Conservation (phyloP, 2,329 filamentous ascomycete genomes). For the Rutstroemia sp. region DNA sequence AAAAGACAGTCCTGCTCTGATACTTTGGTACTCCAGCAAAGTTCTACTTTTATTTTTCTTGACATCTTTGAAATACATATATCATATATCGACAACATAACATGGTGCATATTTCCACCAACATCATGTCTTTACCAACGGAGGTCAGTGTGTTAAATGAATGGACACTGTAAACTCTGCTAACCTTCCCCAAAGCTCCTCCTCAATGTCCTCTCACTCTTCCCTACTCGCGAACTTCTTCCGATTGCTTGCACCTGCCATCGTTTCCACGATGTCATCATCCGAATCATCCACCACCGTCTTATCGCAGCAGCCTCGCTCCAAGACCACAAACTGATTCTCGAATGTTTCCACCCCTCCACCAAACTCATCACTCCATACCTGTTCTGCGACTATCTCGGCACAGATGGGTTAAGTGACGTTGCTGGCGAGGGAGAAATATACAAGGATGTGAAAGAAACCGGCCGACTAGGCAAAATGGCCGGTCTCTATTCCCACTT, state of each 20-base stretch:
- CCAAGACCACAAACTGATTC: slow-evolving; percentile 56
- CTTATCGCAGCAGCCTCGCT: slow-evolving; percentile 51
- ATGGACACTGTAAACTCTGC: background rate
- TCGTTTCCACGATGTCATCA: slow-evolving; percentile 55
- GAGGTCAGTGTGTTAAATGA: slow-evolving; percentile 15
- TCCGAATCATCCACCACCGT: slow-evolving; percentile 57
- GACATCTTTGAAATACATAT: slow-evolving; percentile 1
- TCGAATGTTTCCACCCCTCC: slow-evolving; percentile 72
- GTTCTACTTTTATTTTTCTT: slow-evolving; percentile 14
- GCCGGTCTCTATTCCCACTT: slow-evolving; percentile 62
- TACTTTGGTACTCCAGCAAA: background rate
- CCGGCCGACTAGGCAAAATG: slow-evolving; percentile 39
- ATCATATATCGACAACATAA: slow-evolving; percentile 6
- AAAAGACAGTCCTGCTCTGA: background rate
- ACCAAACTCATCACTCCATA: slow-evolving; percentile 62
- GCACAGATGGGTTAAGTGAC: slow-evolving; percentile 48
- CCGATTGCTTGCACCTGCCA: slow-evolving; percentile 51
- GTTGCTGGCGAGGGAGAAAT: slow-evolving; percentile 30
- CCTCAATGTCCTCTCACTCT: slow-evolving; percentile 40
- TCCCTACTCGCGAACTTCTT: slow-evolving; percentile 46
- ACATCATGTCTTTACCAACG: slow-evolving; percentile 19
- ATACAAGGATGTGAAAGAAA: slow-evolving; percentile 14
- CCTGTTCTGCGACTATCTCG: slow-evolving; percentile 60
- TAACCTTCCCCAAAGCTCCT: slow-evolving; percentile 36
- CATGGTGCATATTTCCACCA: slow-evolving; percentile 12